These are phyloP conservation scores for Populus alba DNA, from an alignment of 345 rosid species.

Conservation along the genomic window DNA sequence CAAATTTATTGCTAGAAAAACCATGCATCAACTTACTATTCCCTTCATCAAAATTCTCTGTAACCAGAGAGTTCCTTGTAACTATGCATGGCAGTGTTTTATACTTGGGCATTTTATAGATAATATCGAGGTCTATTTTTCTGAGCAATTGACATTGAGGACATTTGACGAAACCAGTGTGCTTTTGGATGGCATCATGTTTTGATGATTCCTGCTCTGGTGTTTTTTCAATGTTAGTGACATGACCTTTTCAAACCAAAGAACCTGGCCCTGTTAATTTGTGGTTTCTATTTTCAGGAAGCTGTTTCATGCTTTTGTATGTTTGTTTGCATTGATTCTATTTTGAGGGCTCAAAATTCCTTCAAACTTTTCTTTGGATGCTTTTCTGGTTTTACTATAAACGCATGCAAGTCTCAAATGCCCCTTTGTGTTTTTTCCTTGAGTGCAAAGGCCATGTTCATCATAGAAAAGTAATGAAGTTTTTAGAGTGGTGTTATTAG, in stretches of 20 bases:
- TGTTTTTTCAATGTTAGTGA: not conserved
- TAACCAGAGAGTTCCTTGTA: not conserved
- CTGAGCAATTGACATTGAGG: not conserved
- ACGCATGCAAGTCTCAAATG: not conserved
- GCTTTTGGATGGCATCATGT: not conserved
- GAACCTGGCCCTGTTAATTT: not conserved
- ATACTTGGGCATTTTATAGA: not conserved
- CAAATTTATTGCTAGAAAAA: not conserved
- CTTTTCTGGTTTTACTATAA: not conserved
- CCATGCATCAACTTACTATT: not conserved
- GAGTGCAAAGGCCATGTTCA: not conserved
- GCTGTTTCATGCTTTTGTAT: not conserved
- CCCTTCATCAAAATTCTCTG: not conserved
- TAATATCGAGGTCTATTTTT: not conserved
- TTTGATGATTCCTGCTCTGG: not conserved
- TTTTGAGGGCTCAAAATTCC: not conserved
- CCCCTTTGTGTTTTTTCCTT: not conserved
- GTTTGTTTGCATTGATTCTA: not conserved
- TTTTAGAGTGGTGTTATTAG: not conserved
- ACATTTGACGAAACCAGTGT: not conserved
- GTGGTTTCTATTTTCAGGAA: slow-evolving; percentile 1
- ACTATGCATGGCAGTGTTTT: not conserved
- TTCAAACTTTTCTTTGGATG: not conserved
- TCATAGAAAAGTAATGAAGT: not conserved
- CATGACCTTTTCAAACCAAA: not conserved